Evolutionary conservation across 768 basidiomycete species (phyloP).

Genomic region (Lactarius psammicola): DNA sequence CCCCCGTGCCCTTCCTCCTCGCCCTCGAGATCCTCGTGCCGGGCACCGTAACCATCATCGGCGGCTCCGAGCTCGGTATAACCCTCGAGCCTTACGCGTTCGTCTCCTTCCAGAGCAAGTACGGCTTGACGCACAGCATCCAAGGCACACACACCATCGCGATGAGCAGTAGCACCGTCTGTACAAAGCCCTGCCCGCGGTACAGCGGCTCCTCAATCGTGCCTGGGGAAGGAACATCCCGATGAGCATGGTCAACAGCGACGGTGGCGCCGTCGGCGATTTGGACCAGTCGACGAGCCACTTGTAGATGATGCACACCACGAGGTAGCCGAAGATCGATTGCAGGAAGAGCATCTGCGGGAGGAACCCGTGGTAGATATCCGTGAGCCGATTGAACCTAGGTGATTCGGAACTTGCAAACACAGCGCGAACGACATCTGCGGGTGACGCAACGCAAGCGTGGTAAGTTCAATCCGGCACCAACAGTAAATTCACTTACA

Average conservation of each 20-base stretch:
- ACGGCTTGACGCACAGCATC: slow-evolving; percentile 92
- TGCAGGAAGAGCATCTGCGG: slow-evolving; percentile 98
- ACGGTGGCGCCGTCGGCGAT: slow-evolving; percentile 70
- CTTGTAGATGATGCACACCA: slow-evolving; percentile 93
- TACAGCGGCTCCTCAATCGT: slow-evolving; percentile 77
- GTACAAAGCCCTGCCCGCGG: slow-evolving; percentile 82
- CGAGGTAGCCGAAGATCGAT: slow-evolving; percentile 96
- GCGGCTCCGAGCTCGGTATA: slow-evolving; percentile 71
- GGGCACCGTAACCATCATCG: slow-evolving; percentile 45
- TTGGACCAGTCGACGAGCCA: slow-evolving; percentile 92
- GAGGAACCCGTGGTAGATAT: slow-evolving; percentile 93
- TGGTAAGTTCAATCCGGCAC: neutral
- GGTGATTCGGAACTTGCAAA: slow-evolving; percentile 92
- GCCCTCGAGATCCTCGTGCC: slow-evolving; percentile 65
- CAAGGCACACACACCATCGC: slow-evolving; percentile 92
- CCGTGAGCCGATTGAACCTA: slow-evolving; percentile 86
- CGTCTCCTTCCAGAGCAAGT: slow-evolving; percentile 87
- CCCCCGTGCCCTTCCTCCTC: slow-evolving; percentile 81
- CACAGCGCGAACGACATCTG: slow-evolving; percentile 99
- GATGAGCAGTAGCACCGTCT: slow-evolving; percentile 70
- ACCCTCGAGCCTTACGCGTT: slow-evolving; percentile 78
- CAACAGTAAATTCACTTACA: slow-evolving; percentile 50
- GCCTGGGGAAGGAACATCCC: slow-evolving; percentile 95
- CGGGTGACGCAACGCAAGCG: too few species aligned
- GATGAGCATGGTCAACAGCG: slow-evolving; percentile 93